Conservation (phyloP, 2,329 filamentous ascomycete species). For the Exserohilum turcica region DNA sequence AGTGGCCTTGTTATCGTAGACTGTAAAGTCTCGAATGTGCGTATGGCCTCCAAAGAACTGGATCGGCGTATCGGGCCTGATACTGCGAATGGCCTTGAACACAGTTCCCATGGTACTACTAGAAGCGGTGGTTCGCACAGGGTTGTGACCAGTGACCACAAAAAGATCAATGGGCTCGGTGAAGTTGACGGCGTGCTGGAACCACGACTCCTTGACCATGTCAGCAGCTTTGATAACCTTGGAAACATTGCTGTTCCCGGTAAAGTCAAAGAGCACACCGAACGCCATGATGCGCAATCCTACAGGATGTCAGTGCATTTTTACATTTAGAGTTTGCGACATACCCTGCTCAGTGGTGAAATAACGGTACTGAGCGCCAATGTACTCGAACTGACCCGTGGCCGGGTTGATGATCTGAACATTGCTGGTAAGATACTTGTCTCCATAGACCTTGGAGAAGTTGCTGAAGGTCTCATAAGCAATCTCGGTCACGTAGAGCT, state of each 20-base stretch:
- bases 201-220: slow-evolving; percentile 63
- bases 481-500: slow-evolving; percentile 66
- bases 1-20: slow-evolving; percentile 66
- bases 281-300: slow-evolving; percentile 60
- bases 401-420: slow-evolving; percentile 55
- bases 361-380: slow-evolving; percentile 56
- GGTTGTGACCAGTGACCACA: slow-evolving; percentile 68
- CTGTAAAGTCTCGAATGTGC: slow-evolving; percentile 68
- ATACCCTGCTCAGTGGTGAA: slow-evolving; percentile 55
- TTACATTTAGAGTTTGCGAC: not conserved
- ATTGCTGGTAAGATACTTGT: slow-evolving; percentile 60
- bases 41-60: slow-evolving; percentile 70
- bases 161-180: slow-evolving; percentile 66
- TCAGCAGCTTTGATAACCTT: slow-evolving; percentile 62
- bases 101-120: slow-evolving; percentile 56
- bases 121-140: slow-evolving; percentile 55
- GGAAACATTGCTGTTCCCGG: slow-evolving; percentile 65
- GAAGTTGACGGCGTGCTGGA: slow-evolving; percentile 61
- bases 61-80: slow-evolving; percentile 63
- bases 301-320: slow-evolving; percentile 7
- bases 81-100: slow-evolving; percentile 63
- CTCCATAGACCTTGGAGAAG: slow-evolving; percentile 63
- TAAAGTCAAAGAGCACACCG: slow-evolving; percentile 57
- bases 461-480: slow-evolving; percentile 66
- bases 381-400: slow-evolving; percentile 52